A percentile compares a stretch with the other conserved stretches of the same genome.
Conservation (phyloP, 257 asterid genomes). For the Primulina huaijiensis region DNA sequence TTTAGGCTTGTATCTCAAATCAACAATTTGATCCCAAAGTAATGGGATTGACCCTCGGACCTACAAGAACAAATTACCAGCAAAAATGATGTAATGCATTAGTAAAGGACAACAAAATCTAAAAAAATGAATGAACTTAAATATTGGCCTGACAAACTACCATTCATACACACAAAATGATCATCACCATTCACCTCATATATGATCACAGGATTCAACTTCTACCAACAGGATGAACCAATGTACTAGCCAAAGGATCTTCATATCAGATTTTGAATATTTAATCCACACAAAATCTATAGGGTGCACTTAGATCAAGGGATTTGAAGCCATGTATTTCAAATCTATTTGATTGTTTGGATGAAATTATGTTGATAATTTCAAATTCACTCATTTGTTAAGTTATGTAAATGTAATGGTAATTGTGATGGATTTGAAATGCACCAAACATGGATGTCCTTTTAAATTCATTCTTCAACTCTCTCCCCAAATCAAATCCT, state of each 20-base stretch:
- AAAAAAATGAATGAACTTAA: slow-evolving; percentile 6
- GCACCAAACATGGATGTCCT: too few relatives aligned
- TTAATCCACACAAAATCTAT: neutral
- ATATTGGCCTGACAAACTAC: slow-evolving; percentile 1
- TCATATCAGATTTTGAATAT: neutral
- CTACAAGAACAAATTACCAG: slow-evolving; percentile 37
- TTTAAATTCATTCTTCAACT: too few relatives aligned
- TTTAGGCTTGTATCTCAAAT: slow-evolving; percentile 86
- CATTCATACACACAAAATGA: slow-evolving; percentile 21
- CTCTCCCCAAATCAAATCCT: too few relatives aligned
- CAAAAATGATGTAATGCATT: slow-evolving; percentile 1
- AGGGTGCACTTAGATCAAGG: too few relatives aligned
- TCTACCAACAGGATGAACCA: slow-evolving; percentile 4
- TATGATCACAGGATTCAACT: neutral
- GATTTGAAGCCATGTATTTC: too few relatives aligned
- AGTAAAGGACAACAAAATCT: slow-evolving; percentile 14
- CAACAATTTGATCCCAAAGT: slow-evolving; percentile 96
- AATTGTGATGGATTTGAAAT: too few relatives aligned
- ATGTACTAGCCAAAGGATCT: slow-evolving; percentile 5
- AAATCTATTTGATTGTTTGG: too few relatives aligned
- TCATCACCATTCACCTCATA: neutral
- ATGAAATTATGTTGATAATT: too few relatives aligned
- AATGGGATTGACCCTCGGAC: slow-evolving; percentile 94
- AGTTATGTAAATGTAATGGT: too few relatives aligned
- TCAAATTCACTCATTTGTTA: too few relatives aligned